These are phyloP conservation scores for Aciculosporium take DNA, from an alignment of 2,329 filamentous ascomycete species.

Conservation along the genomic window DNA sequence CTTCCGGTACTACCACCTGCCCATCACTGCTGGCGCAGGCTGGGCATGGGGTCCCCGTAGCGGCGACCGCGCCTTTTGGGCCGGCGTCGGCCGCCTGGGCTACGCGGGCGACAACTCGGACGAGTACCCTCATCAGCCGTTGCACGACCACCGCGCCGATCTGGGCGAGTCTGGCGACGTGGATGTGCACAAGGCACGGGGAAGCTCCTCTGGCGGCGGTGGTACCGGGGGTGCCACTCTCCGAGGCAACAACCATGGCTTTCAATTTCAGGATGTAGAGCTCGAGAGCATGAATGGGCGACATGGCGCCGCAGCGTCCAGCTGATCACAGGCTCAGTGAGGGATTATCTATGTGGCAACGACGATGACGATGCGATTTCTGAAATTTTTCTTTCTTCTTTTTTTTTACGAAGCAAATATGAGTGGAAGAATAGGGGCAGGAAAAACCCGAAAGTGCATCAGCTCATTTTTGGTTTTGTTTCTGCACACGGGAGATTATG, in stretches of 20 bases:
- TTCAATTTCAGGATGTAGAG: conserved; percentile 20
- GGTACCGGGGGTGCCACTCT: conserved; percentile 1
- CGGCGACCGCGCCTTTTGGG: conserved; percentile 60
- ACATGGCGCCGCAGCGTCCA: neutral
- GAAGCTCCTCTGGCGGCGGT: neutral
- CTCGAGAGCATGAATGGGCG: conserved; percentile 11
- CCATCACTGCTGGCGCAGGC: conserved; percentile 58
- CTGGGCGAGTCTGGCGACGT: conserved; percentile 15
- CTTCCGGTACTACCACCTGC: conserved; percentile 78
- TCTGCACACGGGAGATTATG: too few species aligned
- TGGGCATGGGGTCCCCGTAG: conserved; percentile 81
- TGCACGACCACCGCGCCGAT: conserved; percentile 11
- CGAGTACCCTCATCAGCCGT: conserved; percentile 9
- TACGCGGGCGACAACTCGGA: conserved; percentile 32
- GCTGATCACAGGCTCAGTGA: conserved; percentile 1
- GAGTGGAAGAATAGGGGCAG: too few species aligned
- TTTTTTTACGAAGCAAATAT: too few species aligned
- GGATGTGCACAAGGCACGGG: conserved; percentile 6
- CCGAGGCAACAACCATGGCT: conserved; percentile 1
- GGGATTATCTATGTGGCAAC: neutral
- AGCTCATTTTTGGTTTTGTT: too few species aligned
- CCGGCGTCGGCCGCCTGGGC: conserved; percentile 50
- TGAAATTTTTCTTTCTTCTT: too few species aligned
- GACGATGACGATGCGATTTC: too few species aligned
- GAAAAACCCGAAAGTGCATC: too few species aligned